phyloP scores from a whole-genome alignment of 306 rosid species.

The Luffa acutangula region DNA sequence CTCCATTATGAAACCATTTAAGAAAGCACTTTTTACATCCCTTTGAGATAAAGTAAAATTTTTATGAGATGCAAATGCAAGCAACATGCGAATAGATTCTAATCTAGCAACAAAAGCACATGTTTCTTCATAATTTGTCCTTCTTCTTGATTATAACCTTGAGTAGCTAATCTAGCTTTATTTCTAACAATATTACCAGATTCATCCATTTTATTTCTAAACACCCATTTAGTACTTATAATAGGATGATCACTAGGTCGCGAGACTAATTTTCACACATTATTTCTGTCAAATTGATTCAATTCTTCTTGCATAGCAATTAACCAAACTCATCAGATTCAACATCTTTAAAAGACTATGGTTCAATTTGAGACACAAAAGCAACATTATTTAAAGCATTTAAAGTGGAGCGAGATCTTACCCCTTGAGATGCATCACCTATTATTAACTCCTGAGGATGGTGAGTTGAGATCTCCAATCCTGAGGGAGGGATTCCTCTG shows the following conservation, averaged over 20 bases:
- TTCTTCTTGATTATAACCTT: background rate
- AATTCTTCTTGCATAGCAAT: background rate
- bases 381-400: background rate
- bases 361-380: background rate
- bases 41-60: too few relatives aligned
- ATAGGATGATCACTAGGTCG: background rate
- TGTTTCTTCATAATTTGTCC: background rate
- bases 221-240: background rate
- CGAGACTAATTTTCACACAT: background rate
- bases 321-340: background rate
- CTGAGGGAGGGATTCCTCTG: too few relatives aligned
- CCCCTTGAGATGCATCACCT: background rate
- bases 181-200: too few relatives aligned
- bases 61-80: too few relatives aligned
- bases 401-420: background rate
- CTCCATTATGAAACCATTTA: too few relatives aligned
- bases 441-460: too few relatives aligned
- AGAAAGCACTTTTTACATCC: too few relatives aligned
- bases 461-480: too few relatives aligned
- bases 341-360: background rate
- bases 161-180: background rate
- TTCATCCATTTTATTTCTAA: too few relatives aligned
- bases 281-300: too few relatives aligned
- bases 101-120: too few relatives aligned
- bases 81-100: too few relatives aligned